Base-by-base conservation (phyloP, 106 monocot genomes). In the Dendrobium huoshanense region DNA sequence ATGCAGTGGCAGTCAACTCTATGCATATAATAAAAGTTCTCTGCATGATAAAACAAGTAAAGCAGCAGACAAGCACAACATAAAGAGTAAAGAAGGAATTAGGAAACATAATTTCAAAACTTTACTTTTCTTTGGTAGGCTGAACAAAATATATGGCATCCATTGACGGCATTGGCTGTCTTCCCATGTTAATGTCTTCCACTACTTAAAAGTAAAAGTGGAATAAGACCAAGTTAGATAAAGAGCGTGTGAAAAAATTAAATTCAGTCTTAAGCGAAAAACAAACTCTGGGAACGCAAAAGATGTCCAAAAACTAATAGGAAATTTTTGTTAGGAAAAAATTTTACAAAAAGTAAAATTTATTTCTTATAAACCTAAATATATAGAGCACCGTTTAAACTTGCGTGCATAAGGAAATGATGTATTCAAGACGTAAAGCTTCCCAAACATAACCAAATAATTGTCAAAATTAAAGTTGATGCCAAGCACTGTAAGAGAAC, bases 121-220 rank as follows among this genome's bases (percentile, higher is more conserved):
- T 72, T 72, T 92, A 96, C 96, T 96, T 96, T 76, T 96, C 96
- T 84, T 90, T 92, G 37, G 87, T 79, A 72, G 96, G 96, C 83
- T 94, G 96, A 24, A 96, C 88, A 83, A 96, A 96, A 79, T 96
- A 96, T 85, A 96, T 89, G 51, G 96, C 96, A 86, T 96, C 93
- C 91, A 96, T 90, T 9, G 88, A 84, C 10, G 93, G 91, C 77
- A 96, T 87, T n/a, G 96, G 94, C 75, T 94, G 96, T 81, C 96
- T 88, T 78, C 96, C 80, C 79, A 92, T 96, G 84, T 87, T 88
- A 80, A 96, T 80, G 75, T 96, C 92, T 85, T 96, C 96, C 48
- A 96, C 92, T 83, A 94, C 96, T 96, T 81, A 77, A 82, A 82
- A 25, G 77, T 67, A 79, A 54, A 78, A 78, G 37, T 37, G 40